phyloP scores from a whole-genome alignment of 2,329 filamentous ascomycete species.

The Monilinia polystroma region DNA sequence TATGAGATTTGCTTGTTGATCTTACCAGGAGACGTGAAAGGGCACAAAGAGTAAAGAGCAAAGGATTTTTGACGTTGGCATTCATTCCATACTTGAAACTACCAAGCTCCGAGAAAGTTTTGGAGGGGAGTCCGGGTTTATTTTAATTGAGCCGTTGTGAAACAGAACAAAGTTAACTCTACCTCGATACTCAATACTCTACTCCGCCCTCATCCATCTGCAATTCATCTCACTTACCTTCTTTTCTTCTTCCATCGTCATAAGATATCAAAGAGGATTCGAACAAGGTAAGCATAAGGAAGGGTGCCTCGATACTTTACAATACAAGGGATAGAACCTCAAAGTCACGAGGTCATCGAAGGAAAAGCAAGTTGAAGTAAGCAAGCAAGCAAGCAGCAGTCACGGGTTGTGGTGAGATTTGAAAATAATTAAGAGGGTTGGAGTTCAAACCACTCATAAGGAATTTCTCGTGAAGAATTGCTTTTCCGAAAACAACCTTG shows the following conservation, averaged over 20 bases:
- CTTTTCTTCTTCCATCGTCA: background rate
- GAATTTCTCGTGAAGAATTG: background rate
- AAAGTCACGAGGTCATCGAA: background rate
- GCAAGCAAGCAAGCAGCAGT: background rate
- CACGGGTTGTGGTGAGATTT: background rate
- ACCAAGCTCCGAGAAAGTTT: background rate
- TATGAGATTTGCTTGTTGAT: background rate
- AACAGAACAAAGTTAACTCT: background rate
- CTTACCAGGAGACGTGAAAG: background rate
- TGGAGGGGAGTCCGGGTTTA: conserved; percentile 1
- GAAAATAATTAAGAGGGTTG: background rate
- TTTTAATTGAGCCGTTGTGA: background rate
- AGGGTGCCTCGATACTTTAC: background rate
- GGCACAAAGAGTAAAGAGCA: background rate
- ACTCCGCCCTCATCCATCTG: background rate
- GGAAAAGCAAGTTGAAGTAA: background rate
- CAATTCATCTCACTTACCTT: background rate
- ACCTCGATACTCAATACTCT: background rate
- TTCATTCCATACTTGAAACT: background rate
- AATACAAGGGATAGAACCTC: background rate
- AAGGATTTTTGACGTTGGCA: too few relatives aligned
- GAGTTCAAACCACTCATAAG: background rate
- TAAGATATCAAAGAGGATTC: too few relatives aligned
- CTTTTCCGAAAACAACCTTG: background rate
- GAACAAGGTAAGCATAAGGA: background rate